Base-by-base conservation (phyloP, 1,284 basidiomycete genomes). In the Mycena citricolor region DNA sequence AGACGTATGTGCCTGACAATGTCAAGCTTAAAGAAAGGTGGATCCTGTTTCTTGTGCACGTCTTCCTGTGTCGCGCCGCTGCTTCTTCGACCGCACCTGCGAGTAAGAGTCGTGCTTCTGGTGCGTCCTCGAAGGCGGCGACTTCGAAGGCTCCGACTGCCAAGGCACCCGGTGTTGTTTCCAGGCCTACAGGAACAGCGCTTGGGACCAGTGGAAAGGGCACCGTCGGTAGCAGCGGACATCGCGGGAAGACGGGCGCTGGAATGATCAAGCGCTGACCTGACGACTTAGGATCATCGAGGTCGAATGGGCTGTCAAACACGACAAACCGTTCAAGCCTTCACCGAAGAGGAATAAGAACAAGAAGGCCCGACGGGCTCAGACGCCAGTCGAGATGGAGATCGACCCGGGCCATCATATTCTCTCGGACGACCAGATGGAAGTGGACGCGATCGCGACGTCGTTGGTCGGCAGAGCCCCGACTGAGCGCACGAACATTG, bases 21-120 rank as follows among this genome's bases (percentile, higher is more conserved):
- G 62, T 76, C 64, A 87, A 87, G 61, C 73, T 89, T 42, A 81
- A 81, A 76, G 84, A 87, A 71, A 85, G 86, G 86, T 87, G 74
- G 74, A 82, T 81, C 71, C 68, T 74, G 69, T 78, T 81, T 60
- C 62, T 79, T 61, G 61, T 77, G 59, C 64, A 76, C 61, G 71
- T 79, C 71, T 80, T 70, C 62, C 73, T 69, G 66, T 70, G 70
- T 68, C 73, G 71, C 55, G 65, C 69, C 66, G 71, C 60, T 51
- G 39, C 42, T 34, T 29, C 26, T 29, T 10, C 33, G 50, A 39
- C 23, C 43, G 52, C 58, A 55, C 56, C 52, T 62, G 60, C 60
- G 60, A n/a, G n/a, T n/a, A n/a, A n/a, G n/a, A n/a, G n/a, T n/a
- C 26, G n/a, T 20, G 20, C 29, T 21, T 44, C 25, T 38, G 45